Base-by-base conservation (phyloP, 2,329 filamentous ascomycete genomes). In the Parafenestella ontariensis region DNA sequence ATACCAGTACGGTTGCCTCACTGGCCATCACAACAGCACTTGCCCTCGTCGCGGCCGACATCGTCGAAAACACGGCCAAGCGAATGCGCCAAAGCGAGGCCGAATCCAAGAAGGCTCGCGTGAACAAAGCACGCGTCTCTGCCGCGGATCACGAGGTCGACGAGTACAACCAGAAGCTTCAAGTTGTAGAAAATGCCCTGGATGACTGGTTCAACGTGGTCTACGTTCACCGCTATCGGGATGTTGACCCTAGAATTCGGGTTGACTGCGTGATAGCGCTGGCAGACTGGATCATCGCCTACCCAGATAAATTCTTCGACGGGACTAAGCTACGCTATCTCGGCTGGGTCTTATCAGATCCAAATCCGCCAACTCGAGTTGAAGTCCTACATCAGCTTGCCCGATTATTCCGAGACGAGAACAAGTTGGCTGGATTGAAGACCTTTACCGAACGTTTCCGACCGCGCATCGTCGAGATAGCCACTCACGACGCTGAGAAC, bases 401-500 rank as follows among this genome's bases (percentile, higher is more conserved):
- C 20, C 87, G 85, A 52, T 83, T 99, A 5, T 94, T 96, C 77
- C 89, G 87, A 68, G 87, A 91, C 54, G 88, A 91, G 61, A 87
- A 92, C 48, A 92, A 92, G 71, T 86, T 96, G 61, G 82, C 81
- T 40, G 85, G 85, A 1, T 81, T 99, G 47, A 90, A 92, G 52
- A 91, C 92, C 55, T 99, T 98, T 68, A 96, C 96, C 31, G 95
- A 98, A 73, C 85, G 92, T 43, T 99, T 98, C 76, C 85, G 93
- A 44, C 82, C 88, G 5, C 87, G 95, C 24, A 82, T 99, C 34
- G 89, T 98, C 23, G 95, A 99, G 77, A 97, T 99, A 81, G 93
- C 93, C 0, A 91, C 89, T 6, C 86, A 87, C 57, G 95, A 99
- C 74, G 85, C 89, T 0, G 95, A 99, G 64, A 80, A 89, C 13